Evolutionary conservation across 352 stramenopile species (phyloP).

Genomic region (Phytopythium chamaehyphon): DNA sequence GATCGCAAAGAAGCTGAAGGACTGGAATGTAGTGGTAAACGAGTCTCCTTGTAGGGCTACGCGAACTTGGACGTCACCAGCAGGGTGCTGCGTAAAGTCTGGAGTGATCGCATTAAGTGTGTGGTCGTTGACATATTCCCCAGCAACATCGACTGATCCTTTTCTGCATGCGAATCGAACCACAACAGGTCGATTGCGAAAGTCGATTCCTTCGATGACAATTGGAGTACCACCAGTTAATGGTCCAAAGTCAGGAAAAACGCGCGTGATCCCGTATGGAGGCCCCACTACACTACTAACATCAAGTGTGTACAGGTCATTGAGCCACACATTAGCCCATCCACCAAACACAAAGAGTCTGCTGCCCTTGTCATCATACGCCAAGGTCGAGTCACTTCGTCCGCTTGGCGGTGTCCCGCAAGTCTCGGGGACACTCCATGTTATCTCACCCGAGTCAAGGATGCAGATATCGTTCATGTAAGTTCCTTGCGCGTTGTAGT

Average conservation of each 20-base stretch:
- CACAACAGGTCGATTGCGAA: conserved; percentile 68
- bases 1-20: conserved; percentile 94
- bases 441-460: conserved; percentile 91
- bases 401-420: conserved; percentile 79
- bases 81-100: conserved; percentile 87
- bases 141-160: conserved; percentile 87
- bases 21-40: conserved; percentile 93
- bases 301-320: conserved; percentile 90
- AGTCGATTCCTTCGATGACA: conserved; percentile 92
- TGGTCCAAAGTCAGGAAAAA: conserved; percentile 88
- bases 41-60: conserved; percentile 91
- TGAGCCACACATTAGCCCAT: conserved; percentile 94
- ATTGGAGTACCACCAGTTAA: conserved; percentile 90
- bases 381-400: conserved; percentile 91
- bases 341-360: conserved; percentile 93
- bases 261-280: conserved; percentile 91
- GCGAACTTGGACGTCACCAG: conserved; percentile 86
- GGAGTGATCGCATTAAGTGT: conserved; percentile 87
- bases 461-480: conserved; percentile 91
- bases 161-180: conserved; percentile 91
- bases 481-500: conserved; percentile 79
- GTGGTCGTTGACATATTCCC: conserved; percentile 87
- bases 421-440: conserved; percentile 82
- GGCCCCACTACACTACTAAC: conserved; percentile 94
- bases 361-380: conserved; percentile 91